Evolutionary conservation across 495 filamentous ascomycete genomes (phyloP).

Genomic region (Pyrenopolyporus hunteri): DNA sequence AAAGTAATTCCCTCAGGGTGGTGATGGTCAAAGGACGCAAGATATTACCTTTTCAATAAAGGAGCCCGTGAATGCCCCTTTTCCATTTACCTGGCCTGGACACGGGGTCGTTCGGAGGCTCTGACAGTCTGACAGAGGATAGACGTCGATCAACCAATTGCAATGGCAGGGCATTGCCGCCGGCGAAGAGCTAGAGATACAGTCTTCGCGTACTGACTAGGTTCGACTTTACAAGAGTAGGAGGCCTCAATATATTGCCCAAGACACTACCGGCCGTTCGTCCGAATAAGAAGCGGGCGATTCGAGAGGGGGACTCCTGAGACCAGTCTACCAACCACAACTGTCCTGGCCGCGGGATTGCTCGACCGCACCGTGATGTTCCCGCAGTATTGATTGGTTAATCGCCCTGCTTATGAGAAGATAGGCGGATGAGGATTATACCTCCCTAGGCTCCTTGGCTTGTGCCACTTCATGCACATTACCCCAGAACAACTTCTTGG

Average conservation of each 20-base stretch:
- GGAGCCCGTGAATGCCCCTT: too few species aligned
- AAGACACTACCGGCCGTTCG: conserved; percentile 4
- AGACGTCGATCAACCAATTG: background rate
- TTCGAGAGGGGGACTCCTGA: too few species aligned
- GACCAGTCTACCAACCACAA: background rate
- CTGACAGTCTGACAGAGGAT: background rate
- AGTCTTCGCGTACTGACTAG: conserved; percentile 6
- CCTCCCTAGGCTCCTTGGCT: background rate
- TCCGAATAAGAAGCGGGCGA: background rate
- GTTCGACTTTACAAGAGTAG: background rate
- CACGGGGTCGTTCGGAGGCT: background rate
- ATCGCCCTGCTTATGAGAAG: background rate
- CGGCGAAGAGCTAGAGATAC: background rate
- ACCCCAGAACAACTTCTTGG: too few species aligned
- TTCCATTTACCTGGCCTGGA: background rate
- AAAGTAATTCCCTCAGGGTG: too few species aligned
- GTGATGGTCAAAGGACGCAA: too few species aligned
- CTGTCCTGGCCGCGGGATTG: background rate
- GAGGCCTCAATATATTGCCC: background rate
- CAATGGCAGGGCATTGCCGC: background rate
- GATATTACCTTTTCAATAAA: too few species aligned
- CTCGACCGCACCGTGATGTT: background rate
- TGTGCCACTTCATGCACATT: too few species aligned
- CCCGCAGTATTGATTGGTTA: conserved; percentile 1
- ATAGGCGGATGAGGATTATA: too few species aligned